Base-by-base conservation (phyloP, 2,329 filamentous ascomycete species). In the Amphichorda felina region DNA sequence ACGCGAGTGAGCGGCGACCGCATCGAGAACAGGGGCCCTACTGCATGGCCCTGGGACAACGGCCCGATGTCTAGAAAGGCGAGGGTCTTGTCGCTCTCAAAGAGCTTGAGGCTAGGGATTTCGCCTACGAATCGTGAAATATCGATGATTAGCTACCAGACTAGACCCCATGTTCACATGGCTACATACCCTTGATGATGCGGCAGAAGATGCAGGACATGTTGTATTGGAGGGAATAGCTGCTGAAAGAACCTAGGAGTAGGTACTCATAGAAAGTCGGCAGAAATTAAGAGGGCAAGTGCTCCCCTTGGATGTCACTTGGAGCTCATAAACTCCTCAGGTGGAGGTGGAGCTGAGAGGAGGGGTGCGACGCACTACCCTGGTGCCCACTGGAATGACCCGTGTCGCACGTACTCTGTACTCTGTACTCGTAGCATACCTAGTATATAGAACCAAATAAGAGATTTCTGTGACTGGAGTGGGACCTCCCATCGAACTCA, bases 51-150 rank as follows among this genome's bases (percentile, higher is more conserved):
- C 53, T 74, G 74, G 59, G 80, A 86, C 16, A 96, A 66, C 4
- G 91, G 91, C 45, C 86, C 80, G 61, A 98, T 95, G 59, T 98
- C 91, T 45, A 98, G 81, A 60, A 98, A 98, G 8, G 91, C 91
- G 42, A 94, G 70, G 31, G 89, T 84, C 66, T 89, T 94, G 26
- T 94, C 83, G 50, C 75, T 91, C 64, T 98, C 91, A 55, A 85
- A 88, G 61, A 98, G 79, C 73, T 95, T 98, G 70, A 96, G 81
- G 48, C 78, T 89, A 33, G 91, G 91, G 57, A 98, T 95, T 42
- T 96, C 89, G 45, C 88, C 88, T 95, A 49, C 24, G n/a, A n/a
- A n/a, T n/a, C n/a, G n/a, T n/a, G n/a, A n/a, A n/a, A n/a, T n/a
- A 21, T 30, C 27, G 35, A 15, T 30, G 5, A 17, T 32, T 11